These are phyloP conservation scores for Kwoniella sp. DNA, from an alignment of 768 basidiomycete genomes.

Conservation along the genomic window DNA sequence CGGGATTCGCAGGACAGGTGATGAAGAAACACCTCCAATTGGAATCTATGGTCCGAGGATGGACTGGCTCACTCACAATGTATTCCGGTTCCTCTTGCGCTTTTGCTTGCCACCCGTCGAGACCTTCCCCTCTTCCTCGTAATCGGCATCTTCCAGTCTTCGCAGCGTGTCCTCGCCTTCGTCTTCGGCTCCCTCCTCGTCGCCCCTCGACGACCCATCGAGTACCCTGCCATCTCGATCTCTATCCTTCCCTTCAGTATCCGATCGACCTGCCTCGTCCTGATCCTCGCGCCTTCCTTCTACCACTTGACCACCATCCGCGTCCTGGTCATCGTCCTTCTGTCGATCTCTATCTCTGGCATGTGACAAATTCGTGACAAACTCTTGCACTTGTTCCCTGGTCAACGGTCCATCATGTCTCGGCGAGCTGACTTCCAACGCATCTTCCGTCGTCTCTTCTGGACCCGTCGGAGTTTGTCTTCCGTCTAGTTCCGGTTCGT, in stretches of 20 bases:
- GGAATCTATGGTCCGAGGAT: neutral
- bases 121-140: constrained; percentile 23
- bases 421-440: constrained; percentile 9
- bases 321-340: constrained; percentile 12
- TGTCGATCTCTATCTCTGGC: constrained; percentile 2
- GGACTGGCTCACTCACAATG: constrained; percentile 33
- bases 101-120: constrained; percentile 31
- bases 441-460: constrained; percentile 8
- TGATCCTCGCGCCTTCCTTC: constrained; percentile 2
- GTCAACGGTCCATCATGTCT: constrained; percentile 25
- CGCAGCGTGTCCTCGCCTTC: constrained; percentile 16
- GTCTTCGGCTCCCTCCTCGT: constrained; percentile 14
- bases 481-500: constrained; percentile 11
- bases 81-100: constrained; percentile 46
- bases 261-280: neutral
- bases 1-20: neutral
- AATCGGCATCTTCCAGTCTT: constrained; percentile 19
- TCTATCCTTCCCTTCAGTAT: constrained; percentile 4
- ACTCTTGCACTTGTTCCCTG: constrained; percentile 34
- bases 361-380: constrained; percentile 24
- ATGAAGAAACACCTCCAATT: neutral
- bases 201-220: neutral
- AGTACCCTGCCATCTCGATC: neutral
- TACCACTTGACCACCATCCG: constrained; percentile 5
- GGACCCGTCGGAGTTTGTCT: neutral